Evolutionary conservation across 2,329 filamentous ascomycete species (phyloP), one percentile per base, ranked within the genome.

Genomic region (Microcyclospora tardicrescens): DNA sequence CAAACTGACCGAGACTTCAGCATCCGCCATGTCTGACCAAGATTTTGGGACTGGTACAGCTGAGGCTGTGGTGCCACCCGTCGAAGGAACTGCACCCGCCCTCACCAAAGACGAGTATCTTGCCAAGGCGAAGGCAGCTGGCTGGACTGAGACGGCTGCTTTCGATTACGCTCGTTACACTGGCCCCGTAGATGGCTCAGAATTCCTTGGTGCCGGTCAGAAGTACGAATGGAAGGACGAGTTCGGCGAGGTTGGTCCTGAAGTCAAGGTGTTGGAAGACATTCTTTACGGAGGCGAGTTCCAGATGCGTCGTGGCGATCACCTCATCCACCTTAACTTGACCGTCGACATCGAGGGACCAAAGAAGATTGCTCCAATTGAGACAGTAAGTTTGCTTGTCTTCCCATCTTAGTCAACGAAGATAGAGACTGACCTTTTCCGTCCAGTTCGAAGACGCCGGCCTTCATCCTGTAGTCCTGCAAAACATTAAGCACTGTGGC

Each of bases 221-320:
- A 68, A 81, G 33, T 96, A 96, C 51, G 75, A 87, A 53, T 96
- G 83, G 81, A 71, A 77, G 13, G 85, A 86, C 10, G 84, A 93
- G 2, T 83, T 72, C 49, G 91, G 89, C 2, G 89, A 96, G 31
- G 68, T 98, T 38, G 89, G 81, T 6, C 86, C 86, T 0, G 67
- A 66, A 36, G 72, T 79, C 38, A 65, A 71, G 0, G 72, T 76
- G 35, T 73, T 98, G 0, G 89, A 96, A 65, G 50, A 71, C 6
- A 66, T 80, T 50, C 74, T 98, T 6, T 98, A 93, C 39, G 68
- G 72, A 0, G 62, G 65, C 5, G 66, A 72, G 34, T 60, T 61
- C 65, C 61, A 68, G 36, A 63, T 65, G 47, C 64, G 58, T 38
- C 83, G 82, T 2, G 65, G 77, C 28, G 71, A 79, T 14, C 80